Percentiles rank a stretch among this genome's conserved stretches.
Conservation (phyloP, 768 basidiomycete genomes). For the Boletus huronensis region DNA sequence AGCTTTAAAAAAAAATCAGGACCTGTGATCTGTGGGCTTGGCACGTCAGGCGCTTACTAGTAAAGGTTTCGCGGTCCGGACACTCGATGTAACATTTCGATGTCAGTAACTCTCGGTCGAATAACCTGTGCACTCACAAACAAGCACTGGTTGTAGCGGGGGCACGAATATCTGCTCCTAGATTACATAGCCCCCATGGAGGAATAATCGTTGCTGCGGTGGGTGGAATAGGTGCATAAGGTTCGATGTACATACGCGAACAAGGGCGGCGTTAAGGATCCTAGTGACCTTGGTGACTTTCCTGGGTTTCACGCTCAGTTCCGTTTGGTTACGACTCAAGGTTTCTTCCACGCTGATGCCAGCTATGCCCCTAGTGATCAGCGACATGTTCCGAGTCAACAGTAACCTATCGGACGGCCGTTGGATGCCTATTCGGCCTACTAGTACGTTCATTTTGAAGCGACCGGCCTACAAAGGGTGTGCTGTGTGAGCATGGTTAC, state of each 20-base stretch:
- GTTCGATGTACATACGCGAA: no score
- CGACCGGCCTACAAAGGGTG: not conserved
- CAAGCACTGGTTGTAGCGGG: not conserved
- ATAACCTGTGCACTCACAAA: not conserved
- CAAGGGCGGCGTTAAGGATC: no score
- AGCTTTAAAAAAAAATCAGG: no score
- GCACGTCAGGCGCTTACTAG: no score
- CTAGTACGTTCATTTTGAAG: not conserved
- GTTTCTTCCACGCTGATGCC: not conserved
- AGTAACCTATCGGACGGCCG: no score
- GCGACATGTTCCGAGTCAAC: not conserved
- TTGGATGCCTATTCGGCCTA: no score
- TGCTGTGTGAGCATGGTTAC: not conserved
- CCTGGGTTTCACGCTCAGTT: not conserved
- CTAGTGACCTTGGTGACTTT: no score
- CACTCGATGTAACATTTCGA: slow-evolving; percentile 1
- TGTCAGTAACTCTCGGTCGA: not conserved
- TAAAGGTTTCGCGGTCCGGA: no score
- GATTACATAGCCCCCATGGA: not conserved
- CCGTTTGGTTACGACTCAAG: not conserved
- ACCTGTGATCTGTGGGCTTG: no score
- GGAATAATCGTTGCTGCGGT: not conserved
- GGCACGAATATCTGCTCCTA: slow-evolving; percentile 9
- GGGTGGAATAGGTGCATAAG: slow-evolving; percentile 2
- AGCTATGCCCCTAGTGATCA: not conserved